A percentile compares a stretch with the other conserved stretches of the same genome.
These are phyloP conservation scores for Tolypocladium album DNA, from an alignment of 2,329 filamentous ascomycete species.

Conservation along the genomic window DNA sequence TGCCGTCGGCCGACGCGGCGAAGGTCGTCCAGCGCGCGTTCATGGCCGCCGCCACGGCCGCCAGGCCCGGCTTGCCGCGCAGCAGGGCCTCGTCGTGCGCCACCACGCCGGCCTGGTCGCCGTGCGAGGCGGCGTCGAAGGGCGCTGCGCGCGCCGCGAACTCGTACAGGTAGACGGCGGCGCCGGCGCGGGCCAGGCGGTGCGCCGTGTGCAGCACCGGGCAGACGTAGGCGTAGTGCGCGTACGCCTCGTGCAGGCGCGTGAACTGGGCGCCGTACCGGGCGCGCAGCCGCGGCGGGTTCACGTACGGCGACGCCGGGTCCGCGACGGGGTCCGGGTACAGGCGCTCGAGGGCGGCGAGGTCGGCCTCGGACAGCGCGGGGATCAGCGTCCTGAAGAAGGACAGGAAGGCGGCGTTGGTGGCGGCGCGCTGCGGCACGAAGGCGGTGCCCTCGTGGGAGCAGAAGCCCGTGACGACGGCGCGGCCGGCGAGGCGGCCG, in stretches of 20 bases:
- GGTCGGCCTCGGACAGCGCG: slow-evolving; percentile 36
- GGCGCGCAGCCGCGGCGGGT: slow-evolving; percentile 19
- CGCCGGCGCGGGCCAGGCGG: slow-evolving; percentile 19
- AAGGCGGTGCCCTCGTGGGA: slow-evolving; percentile 59
- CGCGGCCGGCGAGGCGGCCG: slow-evolving; percentile 20
- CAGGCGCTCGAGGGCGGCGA: slow-evolving; percentile 42
- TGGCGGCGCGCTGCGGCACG: slow-evolving; percentile 38
- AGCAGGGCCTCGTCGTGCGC: slow-evolving; percentile 29
- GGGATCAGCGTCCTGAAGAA: slow-evolving; percentile 57
- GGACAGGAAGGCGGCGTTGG: slow-evolving; percentile 38
- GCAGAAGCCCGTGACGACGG: slow-evolving; percentile 58
- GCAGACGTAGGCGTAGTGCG: slow-evolving; percentile 53
- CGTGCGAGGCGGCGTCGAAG: slow-evolving; percentile 33
- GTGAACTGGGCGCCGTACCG: slow-evolving; percentile 41
- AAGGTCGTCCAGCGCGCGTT: slow-evolving; percentile 29
- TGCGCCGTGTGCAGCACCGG: slow-evolving; percentile 51
- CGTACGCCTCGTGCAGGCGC: slow-evolving; percentile 49
- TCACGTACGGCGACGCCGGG: slow-evolving; percentile 28
- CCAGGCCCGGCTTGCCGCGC: slow-evolving; percentile 23
- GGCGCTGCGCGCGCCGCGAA: slow-evolving; percentile 37
- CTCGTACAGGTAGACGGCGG: slow-evolving; percentile 44
- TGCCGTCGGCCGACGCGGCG: slow-evolving; percentile 16
- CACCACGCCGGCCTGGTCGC: slow-evolving; percentile 32
- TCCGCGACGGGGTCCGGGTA: slow-evolving; percentile 49
- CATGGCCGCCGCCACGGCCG: slow-evolving; percentile 28